A percentile compares a stretch with the other conserved stretches of the same genome.
phyloP scores from a whole-genome alignment of 225 moss, liverwort and hornwort species.

The Rhytidiadelphus loreus region DNA sequence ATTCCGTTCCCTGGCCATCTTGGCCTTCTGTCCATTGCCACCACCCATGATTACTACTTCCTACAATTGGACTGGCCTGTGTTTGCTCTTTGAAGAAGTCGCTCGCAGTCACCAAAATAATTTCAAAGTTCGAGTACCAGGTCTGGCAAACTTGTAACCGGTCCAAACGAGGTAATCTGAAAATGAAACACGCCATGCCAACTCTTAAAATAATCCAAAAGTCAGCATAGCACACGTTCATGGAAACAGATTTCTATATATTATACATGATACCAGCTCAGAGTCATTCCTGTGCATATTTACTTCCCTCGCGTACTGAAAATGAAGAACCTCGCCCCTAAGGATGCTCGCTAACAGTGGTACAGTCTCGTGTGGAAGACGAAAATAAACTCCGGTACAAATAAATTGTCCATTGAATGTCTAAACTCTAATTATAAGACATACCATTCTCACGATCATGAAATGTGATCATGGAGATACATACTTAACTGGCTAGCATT shows the following conservation, averaged over 20 bases:
- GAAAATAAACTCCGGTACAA: neutral
- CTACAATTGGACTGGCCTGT: neutral
- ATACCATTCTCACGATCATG: neutral
- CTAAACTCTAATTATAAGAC: neutral
- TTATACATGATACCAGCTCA: neutral
- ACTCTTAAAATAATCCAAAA: neutral
- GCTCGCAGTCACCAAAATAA: neutral
- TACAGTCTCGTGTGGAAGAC: neutral
- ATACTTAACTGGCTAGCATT: neutral
- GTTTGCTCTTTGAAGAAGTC: neutral
- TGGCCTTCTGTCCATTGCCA: slow-evolving; percentile 98
- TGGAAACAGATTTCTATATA: neutral
- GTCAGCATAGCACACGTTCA: neutral
- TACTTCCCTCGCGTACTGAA: neutral
- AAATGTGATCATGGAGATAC: neutral
- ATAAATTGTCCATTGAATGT: neutral
- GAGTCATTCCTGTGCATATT: neutral
- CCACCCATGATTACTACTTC: slow-evolving; percentile 67
- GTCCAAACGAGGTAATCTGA: neutral
- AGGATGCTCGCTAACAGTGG: neutral
- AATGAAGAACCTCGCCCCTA: neutral
- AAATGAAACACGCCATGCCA: neutral
- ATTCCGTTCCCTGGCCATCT: slow-evolving; percentile 98
- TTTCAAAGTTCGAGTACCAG: neutral
- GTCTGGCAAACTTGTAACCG: neutral